phyloP scores from a whole-genome alignment of 2,329 filamentous ascomycete species.

The Teratosphaeria destructans region DNA sequence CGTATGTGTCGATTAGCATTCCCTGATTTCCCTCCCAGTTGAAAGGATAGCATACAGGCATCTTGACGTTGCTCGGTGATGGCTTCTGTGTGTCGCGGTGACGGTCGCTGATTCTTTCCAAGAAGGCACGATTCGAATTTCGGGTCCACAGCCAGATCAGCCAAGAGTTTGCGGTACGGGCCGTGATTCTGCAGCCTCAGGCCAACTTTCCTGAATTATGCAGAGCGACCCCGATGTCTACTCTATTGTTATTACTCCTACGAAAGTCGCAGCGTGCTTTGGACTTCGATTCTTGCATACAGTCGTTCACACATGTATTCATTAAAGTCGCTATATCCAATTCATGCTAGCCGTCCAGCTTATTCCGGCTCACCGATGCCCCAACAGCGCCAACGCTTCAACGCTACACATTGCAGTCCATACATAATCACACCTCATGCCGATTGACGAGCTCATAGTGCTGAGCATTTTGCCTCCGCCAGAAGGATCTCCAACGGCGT shows the following conservation, averaged over 20 bases:
- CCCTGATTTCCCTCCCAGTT: not conserved
- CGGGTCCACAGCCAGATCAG: too few species aligned
- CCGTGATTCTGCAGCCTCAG: too few species aligned
- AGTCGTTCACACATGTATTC: not conserved
- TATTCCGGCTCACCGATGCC: not conserved
- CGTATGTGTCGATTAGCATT: constrained; percentile 6
- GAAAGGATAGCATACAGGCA: constrained; percentile 21
- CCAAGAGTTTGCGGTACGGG: too few species aligned
- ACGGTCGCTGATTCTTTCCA: not conserved
- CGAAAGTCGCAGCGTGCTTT: too few species aligned
- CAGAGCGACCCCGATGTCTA: too few species aligned
- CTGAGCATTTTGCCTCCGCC: constrained; percentile 16
- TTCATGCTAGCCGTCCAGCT: not conserved
- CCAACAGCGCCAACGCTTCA: constrained; percentile 10
- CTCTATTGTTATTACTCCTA: too few species aligned
- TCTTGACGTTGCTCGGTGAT: constrained; percentile 16
- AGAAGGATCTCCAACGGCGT: constrained; percentile 17
- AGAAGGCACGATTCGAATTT: too few species aligned
- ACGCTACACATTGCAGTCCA: constrained; percentile 1
- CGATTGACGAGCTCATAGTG: constrained; percentile 23
- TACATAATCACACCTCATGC: constrained; percentile 16
- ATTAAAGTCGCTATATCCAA: not conserved
- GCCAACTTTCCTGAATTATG: too few species aligned
- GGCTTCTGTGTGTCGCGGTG: not conserved
- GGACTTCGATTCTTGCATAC: too few species aligned